Conservation (phyloP, 768 basidiomycete species). For the Serendipita vermifera region DNA sequence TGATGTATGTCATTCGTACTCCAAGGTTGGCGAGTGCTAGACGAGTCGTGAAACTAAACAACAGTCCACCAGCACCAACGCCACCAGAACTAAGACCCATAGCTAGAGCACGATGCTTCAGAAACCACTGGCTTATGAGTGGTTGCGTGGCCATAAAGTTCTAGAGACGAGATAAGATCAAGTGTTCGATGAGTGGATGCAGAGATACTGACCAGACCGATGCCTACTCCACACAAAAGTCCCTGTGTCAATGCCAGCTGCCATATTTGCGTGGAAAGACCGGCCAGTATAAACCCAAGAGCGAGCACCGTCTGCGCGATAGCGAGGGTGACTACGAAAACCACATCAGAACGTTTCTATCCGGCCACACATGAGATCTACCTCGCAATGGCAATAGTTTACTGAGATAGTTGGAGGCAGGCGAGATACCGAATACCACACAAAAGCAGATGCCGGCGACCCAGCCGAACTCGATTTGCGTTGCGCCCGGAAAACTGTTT, state of each 20-base stretch:
- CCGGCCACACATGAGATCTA: neutral
- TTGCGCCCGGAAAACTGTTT: neutral
- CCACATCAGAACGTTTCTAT: too few relatives aligned
- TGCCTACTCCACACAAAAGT: constrained; percentile 18
- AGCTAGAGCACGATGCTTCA: constrained; percentile 9
- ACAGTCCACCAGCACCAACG: constrained; percentile 18
- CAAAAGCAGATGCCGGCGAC: constrained; percentile 18
- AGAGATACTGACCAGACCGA: constrained; percentile 15
- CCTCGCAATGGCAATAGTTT: constrained; percentile 11
- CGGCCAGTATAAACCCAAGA: constrained; percentile 16
- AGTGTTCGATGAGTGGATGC: neutral
- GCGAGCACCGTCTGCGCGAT: constrained; percentile 14
- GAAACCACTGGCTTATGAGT: constrained; percentile 13
- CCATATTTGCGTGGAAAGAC: constrained; percentile 18
- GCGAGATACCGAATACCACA: constrained; percentile 17
- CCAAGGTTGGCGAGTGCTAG: constrained; percentile 16
- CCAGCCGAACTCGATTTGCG: constrained; percentile 16
- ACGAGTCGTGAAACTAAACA: constrained; percentile 15
- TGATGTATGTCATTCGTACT: constrained; percentile 20
- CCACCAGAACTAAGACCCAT: constrained; percentile 15
- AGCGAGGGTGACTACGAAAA: constrained; percentile 17
- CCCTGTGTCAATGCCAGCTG: constrained; percentile 20
- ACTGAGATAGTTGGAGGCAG: constrained; percentile 17
- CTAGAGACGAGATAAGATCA: neutral
- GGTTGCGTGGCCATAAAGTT: constrained; percentile 12